These are phyloP conservation scores for Dothidotthia symphoricarpi DNA, from an alignment of 2,329 filamentous ascomycete genomes.

Conservation along the genomic window DNA sequence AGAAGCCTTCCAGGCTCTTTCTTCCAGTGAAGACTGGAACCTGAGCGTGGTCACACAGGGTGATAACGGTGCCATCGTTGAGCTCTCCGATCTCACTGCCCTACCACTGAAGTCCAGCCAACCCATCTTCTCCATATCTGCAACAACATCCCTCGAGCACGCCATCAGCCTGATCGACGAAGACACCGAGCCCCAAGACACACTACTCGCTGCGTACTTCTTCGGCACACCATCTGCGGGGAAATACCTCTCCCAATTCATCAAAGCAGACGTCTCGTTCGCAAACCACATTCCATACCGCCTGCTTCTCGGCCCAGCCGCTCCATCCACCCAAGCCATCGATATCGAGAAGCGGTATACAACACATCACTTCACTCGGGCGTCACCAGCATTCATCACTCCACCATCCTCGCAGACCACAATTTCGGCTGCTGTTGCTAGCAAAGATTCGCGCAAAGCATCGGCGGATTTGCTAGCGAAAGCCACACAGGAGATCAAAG, in stretches of 20 bases:
- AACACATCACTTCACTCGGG: constrained; percentile 18
- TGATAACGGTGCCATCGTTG: constrained; percentile 22
- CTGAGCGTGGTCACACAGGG: constrained; percentile 24
- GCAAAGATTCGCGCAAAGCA: constrained; percentile 12
- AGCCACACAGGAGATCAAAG: constrained; percentile 28
- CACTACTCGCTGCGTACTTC: constrained; percentile 51
- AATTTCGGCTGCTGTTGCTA: constrained; percentile 16
- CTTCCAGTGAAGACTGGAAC: constrained; percentile 20
- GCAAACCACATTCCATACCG: constrained; percentile 59
- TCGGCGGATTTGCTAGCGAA: constrained; percentile 13
- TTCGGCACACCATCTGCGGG: constrained; percentile 52
- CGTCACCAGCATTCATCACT: constrained; percentile 18
- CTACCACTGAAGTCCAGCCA: constrained; percentile 42
- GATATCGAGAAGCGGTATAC: constrained; percentile 21
- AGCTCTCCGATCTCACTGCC: constrained; percentile 26
- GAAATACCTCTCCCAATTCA: constrained; percentile 61
- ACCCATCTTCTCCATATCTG: constrained; percentile 48
- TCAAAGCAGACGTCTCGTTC: constrained; percentile 52
- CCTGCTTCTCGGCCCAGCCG: constrained; percentile 47
- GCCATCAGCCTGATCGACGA: constrained; percentile 50
- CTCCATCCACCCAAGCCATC: constrained; percentile 16
- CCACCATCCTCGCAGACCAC: constrained; percentile 12
- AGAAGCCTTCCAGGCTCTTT: constrained; percentile 9
- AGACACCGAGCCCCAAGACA: constrained; percentile 22
- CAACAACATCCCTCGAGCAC: constrained; percentile 54